Base-by-base conservation (phyloP, 1,139 yeast species). In the Debaryomyces singareniensis region DNA sequence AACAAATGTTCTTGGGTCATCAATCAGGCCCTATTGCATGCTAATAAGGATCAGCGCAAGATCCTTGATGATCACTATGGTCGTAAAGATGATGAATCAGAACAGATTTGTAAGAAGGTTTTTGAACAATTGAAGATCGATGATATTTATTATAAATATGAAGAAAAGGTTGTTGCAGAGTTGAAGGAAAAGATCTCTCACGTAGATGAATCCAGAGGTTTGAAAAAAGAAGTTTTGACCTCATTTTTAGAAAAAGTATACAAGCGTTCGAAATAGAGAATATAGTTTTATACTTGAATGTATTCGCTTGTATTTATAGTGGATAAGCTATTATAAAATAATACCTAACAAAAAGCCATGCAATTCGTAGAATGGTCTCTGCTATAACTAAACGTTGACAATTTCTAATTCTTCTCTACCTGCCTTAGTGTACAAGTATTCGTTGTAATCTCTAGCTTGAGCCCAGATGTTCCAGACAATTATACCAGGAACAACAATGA, bases 1-100 rank as follows among this genome's bases (percentile, higher is more conserved):
- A 93, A 93, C 74, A 93, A 93, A 64, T 93, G 98, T 61, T 84
- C 96, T 28, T 93, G 99, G 99, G 80, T 93, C 37, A 75, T 93
- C 49, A 91, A 91, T 70, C 85, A 86, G 49, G 98, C 98, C 5
- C 72, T 93, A 47, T 73, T 81, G 55, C 68, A 78, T 45, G 93
- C 77, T 31, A 70, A 75, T 20, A 75, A 86, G 29, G 93, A 78
- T 43, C 97, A 93, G 65, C 81, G 97, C 58, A 57, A 69, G 47
- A 41, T 82, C 6, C 73, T 93, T 43, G 97, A 91, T 51, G 78
- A 71, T 28, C 85, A 91, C 67, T 93, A 93, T 55, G 99, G 98
- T 45, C 69, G 75, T 49, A 89, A 87, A 62, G 78, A 83, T 49
- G 62, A 76, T 33, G 74, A 55, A 24, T 68, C 73, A 45, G 98